Evolutionary conservation across 192 early-diverging fungal genomes (phyloP).

Genomic region (Backusella luteola): DNA sequence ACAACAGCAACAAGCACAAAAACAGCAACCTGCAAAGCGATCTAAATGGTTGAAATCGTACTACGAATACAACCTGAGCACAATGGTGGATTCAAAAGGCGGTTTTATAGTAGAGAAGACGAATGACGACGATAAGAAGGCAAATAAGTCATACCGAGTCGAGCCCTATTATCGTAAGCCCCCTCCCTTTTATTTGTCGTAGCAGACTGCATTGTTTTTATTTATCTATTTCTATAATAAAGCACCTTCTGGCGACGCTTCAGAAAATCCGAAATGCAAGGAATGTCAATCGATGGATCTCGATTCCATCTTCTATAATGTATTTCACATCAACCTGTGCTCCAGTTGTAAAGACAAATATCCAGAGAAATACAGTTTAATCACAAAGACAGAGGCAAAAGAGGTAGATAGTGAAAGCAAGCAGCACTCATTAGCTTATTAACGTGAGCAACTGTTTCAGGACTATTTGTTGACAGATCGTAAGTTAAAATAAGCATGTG

Average conservation of each 20-base stretch:
- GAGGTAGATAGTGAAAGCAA: conserved; percentile 42
- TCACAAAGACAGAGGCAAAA: conserved; percentile 96
- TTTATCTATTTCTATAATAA: conserved; percentile 19
- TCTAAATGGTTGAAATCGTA: conserved; percentile 26
- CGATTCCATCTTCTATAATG: conserved; percentile 66
- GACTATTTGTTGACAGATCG: conserved; percentile 96
- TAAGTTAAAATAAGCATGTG: conserved; percentile 21
- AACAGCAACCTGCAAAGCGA: conserved; percentile 8
- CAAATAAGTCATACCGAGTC: conserved; percentile 23
- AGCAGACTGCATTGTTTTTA: background rate
- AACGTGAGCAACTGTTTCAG: conserved; percentile 24
- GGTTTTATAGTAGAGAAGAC: conserved; percentile 79
- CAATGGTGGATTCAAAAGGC: conserved; percentile 82
- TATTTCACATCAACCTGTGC: conserved; percentile 82
- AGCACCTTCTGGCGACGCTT: conserved; percentile 49
- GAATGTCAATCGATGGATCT: conserved; percentile 87
- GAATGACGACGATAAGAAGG: conserved; percentile 35
- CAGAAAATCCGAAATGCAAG: conserved; percentile 67
- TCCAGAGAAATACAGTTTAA: conserved; percentile 87
- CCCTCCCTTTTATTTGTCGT: too few relatives aligned
- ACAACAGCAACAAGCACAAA: background rate
- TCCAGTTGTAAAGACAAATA: conserved; percentile 65
- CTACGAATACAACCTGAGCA: conserved; percentile 85
- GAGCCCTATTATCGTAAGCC: conserved; percentile 49
- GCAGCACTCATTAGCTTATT: background rate